Conservation (phyloP, 805 yeast species). For the Clavispora phyllophila region DNA sequence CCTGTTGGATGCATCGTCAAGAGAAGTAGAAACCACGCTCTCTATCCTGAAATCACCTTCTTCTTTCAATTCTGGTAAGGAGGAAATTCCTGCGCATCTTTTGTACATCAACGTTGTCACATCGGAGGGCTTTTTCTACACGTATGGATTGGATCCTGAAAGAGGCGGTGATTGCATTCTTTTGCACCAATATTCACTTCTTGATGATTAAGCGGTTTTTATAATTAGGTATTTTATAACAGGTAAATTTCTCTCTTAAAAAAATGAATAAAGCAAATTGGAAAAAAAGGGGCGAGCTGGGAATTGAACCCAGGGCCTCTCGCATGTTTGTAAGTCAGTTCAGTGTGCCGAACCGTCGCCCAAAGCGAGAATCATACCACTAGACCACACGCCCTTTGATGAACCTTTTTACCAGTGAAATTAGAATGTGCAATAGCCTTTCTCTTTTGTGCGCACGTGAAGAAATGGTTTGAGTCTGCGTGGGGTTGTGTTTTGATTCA, state of each 20-base stretch:
- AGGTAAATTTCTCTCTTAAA: not conserved
- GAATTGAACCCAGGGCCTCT: conserved; percentile 23
- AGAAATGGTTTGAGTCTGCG: not conserved
- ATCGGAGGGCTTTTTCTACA: conserved; percentile 73
- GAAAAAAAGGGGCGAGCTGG: conserved; percentile 17
- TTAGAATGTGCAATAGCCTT: not conserved
- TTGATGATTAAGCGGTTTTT: conserved; percentile 17
- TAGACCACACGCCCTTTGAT: conserved; percentile 20
- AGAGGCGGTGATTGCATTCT: conserved; percentile 91
- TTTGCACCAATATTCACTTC: conserved; percentile 62
- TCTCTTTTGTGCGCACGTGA: not conserved
- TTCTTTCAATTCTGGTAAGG: conserved; percentile 6
- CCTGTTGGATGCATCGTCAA: conserved; percentile 16
- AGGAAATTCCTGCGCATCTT: conserved; percentile 21
- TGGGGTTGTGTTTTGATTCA: not conserved
- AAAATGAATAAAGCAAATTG: no score
- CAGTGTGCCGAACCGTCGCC: conserved; percentile 7
- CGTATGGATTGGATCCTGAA: conserved; percentile 77
- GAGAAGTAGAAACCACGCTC: conserved; percentile 1
- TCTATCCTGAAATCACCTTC: not conserved
- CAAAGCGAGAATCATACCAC: conserved; percentile 23
- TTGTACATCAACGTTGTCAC: conserved; percentile 67
- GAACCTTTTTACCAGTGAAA: no score
- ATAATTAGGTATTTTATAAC: not conserved
- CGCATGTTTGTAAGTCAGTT: conserved; percentile 10